Conservation (phyloP, 2,329 filamentous ascomycete species). For the Pseudocercospora eumusae region DNA sequence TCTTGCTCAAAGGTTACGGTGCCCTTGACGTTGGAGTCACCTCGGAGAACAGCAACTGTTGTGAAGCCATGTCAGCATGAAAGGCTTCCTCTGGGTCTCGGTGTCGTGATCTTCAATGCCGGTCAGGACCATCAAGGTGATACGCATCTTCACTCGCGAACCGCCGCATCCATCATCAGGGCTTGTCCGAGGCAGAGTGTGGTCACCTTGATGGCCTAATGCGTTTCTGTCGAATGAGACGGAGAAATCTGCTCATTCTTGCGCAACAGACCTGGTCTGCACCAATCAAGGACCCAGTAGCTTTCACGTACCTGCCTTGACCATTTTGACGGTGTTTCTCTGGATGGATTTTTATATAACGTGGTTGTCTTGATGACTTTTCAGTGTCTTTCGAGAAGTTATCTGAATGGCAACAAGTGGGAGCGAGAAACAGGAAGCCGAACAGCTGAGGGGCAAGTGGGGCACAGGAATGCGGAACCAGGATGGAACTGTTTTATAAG, state of each 20-base stretch:
- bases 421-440: not conserved
- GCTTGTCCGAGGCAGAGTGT: not conserved
- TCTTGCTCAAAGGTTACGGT: slow-evolving; percentile 94
- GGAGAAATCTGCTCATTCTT: slow-evolving; percentile 40
- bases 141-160: slow-evolving; percentile 6
- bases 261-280: slow-evolving; percentile 42
- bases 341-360: slow-evolving; percentile 32
- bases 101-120: not conserved
- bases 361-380: slow-evolving; percentile 17
- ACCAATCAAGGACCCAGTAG: slow-evolving; percentile 19
- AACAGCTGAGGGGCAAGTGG: slow-evolving; percentile 2
- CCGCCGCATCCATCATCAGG: slow-evolving; percentile 15
- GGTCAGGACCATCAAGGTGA: slow-evolving; percentile 16
- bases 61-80: slow-evolving; percentile 28
- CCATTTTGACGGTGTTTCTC: slow-evolving; percentile 75
- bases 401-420: slow-evolving; percentile 2
- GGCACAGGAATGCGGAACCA: slow-evolving; percentile 4
- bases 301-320: slow-evolving; percentile 83
- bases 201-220: slow-evolving; percentile 30
- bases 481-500: not conserved
- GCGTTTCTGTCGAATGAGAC: slow-evolving; percentile 23
- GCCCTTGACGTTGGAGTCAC: slow-evolving; percentile 93
- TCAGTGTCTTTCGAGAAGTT: slow-evolving; percentile 11
- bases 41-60: slow-evolving; percentile 95
- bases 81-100: not conserved